Conservation (phyloP, 257 asterid genomes). For the Penstemon barbatus region DNA sequence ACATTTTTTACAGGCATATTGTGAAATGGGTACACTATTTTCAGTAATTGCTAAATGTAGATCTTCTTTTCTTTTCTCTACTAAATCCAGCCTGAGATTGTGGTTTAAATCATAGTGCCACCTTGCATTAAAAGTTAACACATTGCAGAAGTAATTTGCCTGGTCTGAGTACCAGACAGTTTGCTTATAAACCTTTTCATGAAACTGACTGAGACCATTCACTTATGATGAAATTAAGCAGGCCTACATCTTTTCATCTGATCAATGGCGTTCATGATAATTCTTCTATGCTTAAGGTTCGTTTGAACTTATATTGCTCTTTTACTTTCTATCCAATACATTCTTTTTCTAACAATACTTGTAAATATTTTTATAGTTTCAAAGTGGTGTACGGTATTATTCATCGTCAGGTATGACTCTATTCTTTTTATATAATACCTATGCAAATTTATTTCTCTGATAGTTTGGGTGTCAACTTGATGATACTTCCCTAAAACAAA, state of each 20-base stretch:
- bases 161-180: not conserved
- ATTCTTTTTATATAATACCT: slow-evolving; percentile 19
- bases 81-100: slow-evolving; percentile 11
- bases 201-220: slow-evolving; percentile 18
- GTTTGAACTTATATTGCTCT: slow-evolving; percentile 26
- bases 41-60: slow-evolving; percentile 3
- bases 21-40: slow-evolving; percentile 10
- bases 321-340: slow-evolving; percentile 16
- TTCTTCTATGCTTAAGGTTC: slow-evolving; percentile 63
- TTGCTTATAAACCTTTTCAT: not conserved
- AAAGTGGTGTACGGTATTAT: slow-evolving; percentile 54
- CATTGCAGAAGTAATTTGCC: not conserved
- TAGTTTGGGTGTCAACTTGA: slow-evolving; percentile 14
- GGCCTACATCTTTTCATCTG: slow-evolving; percentile 50
- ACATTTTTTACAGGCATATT: slow-evolving; percentile 10
- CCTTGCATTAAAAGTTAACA: slow-evolving; percentile 14
- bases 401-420: slow-evolving; percentile 71
- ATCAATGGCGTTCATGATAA: slow-evolving; percentile 44
- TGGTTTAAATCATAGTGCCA: slow-evolving; percentile 9
- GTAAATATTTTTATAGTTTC: slow-evolving; percentile 56
- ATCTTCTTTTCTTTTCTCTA: slow-evolving; percentile 14
- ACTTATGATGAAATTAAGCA: slow-evolving; percentile 44
- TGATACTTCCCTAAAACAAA: not conserved
- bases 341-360: slow-evolving; percentile 33
- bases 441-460: slow-evolving; percentile 1